These are phyloP conservation scores for Talaromyces islandicus DNA, from an alignment of 2,329 filamentous ascomycete genomes.

Conservation along the genomic window DNA sequence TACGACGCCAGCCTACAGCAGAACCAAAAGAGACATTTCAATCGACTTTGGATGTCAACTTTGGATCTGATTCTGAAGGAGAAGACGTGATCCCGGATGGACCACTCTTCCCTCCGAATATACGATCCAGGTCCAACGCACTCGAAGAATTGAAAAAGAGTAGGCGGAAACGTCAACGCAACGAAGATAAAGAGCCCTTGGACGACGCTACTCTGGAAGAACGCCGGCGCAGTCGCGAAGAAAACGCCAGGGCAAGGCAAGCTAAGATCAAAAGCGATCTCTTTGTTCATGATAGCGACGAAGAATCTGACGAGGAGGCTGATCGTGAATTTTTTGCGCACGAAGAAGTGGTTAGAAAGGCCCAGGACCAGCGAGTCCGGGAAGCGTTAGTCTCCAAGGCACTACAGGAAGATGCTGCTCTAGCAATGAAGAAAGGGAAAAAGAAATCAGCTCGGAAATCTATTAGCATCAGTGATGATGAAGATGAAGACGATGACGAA, in stretches of 20 bases:
- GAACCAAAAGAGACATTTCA: constrained; percentile 26
- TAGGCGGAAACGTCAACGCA: constrained; percentile 43
- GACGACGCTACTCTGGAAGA: constrained; percentile 57
- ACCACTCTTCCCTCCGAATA: constrained; percentile 59
- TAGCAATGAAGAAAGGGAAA: constrained; percentile 15
- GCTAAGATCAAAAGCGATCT: constrained; percentile 77
- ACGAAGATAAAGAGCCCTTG: constrained; percentile 49
- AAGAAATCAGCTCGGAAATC: constrained; percentile 18
- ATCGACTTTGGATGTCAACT: constrained; percentile 47
- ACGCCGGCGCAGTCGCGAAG: constrained; percentile 55
- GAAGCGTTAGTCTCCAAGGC: constrained; percentile 40
- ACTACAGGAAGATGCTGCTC: constrained; percentile 16
- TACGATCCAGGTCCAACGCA: constrained; percentile 44
- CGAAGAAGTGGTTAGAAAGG: constrained; percentile 62
- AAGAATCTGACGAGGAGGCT: constrained; percentile 75
- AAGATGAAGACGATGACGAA: constrained; percentile 13
- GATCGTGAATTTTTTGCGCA: constrained; percentile 69
- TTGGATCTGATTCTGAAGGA: constrained; percentile 65
- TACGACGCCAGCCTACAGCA: constrained; percentile 61
- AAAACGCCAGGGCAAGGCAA: constrained; percentile 70
- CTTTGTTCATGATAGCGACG: constrained; percentile 77
- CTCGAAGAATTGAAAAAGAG: constrained; percentile 56
- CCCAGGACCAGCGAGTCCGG: constrained; percentile 45
- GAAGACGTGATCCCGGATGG: constrained; percentile 53
- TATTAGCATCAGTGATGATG: constrained; percentile 14